A percentile compares a stretch with the other conserved stretches of the same genome.
phyloP scores from a whole-genome alignment of 257 asterid genomes.

The Salvia miltiorrhiza region DNA sequence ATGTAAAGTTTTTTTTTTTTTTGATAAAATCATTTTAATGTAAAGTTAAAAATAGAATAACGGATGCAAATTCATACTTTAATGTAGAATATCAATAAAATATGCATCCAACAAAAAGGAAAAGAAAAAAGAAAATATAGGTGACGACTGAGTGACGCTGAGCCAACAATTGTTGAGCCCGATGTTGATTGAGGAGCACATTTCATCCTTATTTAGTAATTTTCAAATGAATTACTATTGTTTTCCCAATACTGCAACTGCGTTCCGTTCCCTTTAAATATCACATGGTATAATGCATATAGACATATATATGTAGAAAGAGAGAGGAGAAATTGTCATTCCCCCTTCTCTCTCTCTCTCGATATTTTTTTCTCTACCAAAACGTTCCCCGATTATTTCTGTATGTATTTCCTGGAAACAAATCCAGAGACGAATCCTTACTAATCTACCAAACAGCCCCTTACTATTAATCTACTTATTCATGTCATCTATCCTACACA shows the following conservation, averaged over 20 bases:
- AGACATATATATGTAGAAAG: background rate
- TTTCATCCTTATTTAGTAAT: no score
- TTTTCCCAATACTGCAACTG: background rate
- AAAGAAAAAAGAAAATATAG: no score
- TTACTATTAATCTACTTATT: background rate
- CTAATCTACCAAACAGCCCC: no score
- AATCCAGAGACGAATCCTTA: no score
- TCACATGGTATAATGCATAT: background rate
- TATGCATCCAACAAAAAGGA: no score
- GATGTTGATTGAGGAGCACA: background rate
- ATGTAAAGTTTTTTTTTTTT: no score
- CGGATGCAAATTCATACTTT: no score
- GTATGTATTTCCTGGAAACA: background rate
- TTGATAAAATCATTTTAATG: no score
- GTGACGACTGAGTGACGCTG: no score
- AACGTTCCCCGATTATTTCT: background rate
- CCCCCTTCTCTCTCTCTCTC: background rate
- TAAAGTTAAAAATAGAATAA: no score
- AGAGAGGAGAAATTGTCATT: background rate
- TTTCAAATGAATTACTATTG: background rate
- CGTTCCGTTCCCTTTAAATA: slow-evolving; percentile 16
- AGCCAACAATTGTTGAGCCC: background rate
- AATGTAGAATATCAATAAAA: no score
- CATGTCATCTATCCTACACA: background rate
- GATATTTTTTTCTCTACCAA: slow-evolving; percentile 2